These are phyloP conservation scores for Rhododendron henanense DNA, from an alignment of 148 eudicot genomes.

Conservation along the genomic window DNA sequence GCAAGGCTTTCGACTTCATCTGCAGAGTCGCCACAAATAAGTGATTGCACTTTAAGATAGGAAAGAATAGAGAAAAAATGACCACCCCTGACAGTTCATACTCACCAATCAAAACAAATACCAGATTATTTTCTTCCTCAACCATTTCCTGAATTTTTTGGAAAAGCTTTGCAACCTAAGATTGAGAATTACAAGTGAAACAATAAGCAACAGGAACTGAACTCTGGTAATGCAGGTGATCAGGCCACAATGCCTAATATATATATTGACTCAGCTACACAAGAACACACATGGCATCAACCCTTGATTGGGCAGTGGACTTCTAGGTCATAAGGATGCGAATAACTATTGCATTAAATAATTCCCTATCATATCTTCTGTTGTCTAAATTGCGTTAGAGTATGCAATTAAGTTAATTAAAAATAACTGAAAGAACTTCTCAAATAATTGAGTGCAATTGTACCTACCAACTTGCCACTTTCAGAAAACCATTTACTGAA, in stretches of 20 bases:
- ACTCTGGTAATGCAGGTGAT: neutral
- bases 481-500: conserved; percentile 99
- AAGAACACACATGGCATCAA: neutral
- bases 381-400: neutral
- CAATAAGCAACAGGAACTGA: neutral
- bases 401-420: neutral
- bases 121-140: conserved; percentile 90
- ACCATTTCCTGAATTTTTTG: conserved; percentile 98
- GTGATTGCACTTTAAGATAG: conserved; percentile 3
- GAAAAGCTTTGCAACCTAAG: conserved; percentile 89
- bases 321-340: neutral
- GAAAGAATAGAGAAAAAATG: neutral
- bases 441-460: neutral
- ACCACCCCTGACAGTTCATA: conserved; percentile 8
- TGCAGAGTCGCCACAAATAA: conserved; percentile 29
- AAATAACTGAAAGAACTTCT: neutral
- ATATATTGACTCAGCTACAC: neutral
- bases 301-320: neutral
- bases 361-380: neutral
- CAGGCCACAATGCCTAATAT: neutral
- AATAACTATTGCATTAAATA: neutral
- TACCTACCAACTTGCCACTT: conserved; percentile 95
- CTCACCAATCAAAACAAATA: conserved; percentile 97
- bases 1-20: conserved; percentile 99
- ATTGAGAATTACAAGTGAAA: conserved; percentile 10